These are phyloP conservation scores for Hysterangium stoloniferum DNA, from an alignment of 768 basidiomycete genomes.

Conservation along the genomic window DNA sequence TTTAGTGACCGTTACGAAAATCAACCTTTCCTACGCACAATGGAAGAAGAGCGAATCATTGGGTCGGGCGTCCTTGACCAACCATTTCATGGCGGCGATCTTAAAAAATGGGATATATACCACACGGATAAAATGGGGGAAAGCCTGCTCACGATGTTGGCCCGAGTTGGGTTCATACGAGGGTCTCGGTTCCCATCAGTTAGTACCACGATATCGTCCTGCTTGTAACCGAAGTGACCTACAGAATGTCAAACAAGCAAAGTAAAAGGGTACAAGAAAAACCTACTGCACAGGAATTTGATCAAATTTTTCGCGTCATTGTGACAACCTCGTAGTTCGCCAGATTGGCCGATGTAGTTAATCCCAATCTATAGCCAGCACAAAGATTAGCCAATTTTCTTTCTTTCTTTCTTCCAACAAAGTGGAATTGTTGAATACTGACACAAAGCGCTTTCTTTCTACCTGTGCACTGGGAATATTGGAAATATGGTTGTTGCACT, in stretches of 20 bases:
- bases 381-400: background rate
- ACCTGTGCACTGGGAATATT: slow-evolving; percentile 85
- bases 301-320: slow-evolving; percentile 84
- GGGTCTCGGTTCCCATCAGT: slow-evolving; percentile 66
- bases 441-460: slow-evolving; percentile 85
- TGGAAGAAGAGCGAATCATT: slow-evolving; percentile 91
- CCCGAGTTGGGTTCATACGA: slow-evolving; percentile 61
- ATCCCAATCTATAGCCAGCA: slow-evolving; percentile 63
- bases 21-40: slow-evolving; percentile 38
- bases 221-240: slow-evolving; percentile 59
- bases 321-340: slow-evolving; percentile 77
- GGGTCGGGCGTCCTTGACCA: slow-evolving; percentile 70
- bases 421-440: slow-evolving; percentile 23
- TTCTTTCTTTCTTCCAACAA: background rate
- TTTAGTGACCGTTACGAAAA: background rate
- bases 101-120: slow-evolving; percentile 18
- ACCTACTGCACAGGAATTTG: slow-evolving; percentile 64
- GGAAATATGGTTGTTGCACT: slow-evolving; percentile 58
- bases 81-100: slow-evolving; percentile 84
- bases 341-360: slow-evolving; percentile 66
- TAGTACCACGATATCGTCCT: slow-evolving; percentile 79
- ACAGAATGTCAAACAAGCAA: background rate
- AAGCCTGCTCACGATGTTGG: slow-evolving; percentile 66
- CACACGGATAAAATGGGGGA: background rate
- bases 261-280: background rate